Percentiles rank a stretch among this genome's conserved stretches.
phyloP scores from a whole-genome alignment of 192 early-diverging fungal genomes.

The Chytriomyces confervae region DNA sequence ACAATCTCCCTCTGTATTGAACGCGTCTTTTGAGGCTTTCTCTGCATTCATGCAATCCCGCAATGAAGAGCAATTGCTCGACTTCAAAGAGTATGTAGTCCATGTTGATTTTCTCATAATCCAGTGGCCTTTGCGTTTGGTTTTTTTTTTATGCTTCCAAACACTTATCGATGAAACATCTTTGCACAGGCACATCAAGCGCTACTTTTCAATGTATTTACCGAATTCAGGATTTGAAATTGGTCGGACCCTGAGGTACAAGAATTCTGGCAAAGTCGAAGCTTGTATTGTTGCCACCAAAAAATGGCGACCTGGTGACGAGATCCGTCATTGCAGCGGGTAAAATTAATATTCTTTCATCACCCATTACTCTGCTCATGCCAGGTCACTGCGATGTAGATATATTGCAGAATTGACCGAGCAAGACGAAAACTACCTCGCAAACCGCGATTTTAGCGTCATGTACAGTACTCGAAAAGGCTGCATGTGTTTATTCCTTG shows the following conservation, averaged over 20 bases:
- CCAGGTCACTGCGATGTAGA: not conserved
- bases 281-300: slow-evolving; percentile 55
- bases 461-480: slow-evolving; percentile 66
- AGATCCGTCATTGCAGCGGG: slow-evolving; percentile 56
- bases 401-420: slow-evolving; percentile 57
- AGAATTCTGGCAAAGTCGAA: slow-evolving; percentile 54
- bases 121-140: too few relatives aligned
- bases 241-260: slow-evolving; percentile 61
- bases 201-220: slow-evolving; percentile 71
- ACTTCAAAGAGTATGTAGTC: not conserved
- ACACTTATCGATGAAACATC: not conserved
- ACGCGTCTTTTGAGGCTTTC: slow-evolving; percentile 2
- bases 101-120: too few relatives aligned
- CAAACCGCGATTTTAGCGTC: slow-evolving; percentile 69
- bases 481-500: slow-evolving; percentile 67
- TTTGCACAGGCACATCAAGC: slow-evolving; percentile 50
- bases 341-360: slow-evolving; percentile 9
- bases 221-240: slow-evolving; percentile 72
- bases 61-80: not conserved
- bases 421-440: slow-evolving; percentile 50
- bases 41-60: not conserved
- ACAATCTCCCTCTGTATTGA: not conserved
- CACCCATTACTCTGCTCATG: not conserved
- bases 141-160: too few relatives aligned
- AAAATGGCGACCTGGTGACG: slow-evolving; percentile 56